A percentile compares a stretch with the other conserved stretches of the same genome.
Evolutionary conservation across 2,329 filamentous ascomycete species (phyloP).

Genomic region (Ophiostoma sp.): DNA sequence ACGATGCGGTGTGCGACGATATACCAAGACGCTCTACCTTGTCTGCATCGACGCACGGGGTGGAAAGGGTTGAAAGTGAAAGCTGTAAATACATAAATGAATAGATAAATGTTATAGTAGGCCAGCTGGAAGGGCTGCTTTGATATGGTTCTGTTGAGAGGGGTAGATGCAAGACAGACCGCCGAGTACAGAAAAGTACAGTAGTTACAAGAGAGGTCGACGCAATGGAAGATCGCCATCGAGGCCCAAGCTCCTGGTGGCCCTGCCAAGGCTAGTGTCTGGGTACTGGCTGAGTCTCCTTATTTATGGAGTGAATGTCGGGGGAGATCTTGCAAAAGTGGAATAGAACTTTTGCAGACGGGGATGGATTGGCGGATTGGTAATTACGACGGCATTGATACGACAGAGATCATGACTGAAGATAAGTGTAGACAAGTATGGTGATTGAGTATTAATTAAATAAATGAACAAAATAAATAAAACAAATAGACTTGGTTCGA

Average conservation of each 20-base stretch:
- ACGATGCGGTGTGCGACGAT: conserved; percentile 3
- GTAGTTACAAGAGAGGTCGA: background rate
- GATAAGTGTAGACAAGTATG: background rate
- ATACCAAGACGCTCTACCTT: background rate
- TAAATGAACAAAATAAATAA: background rate
- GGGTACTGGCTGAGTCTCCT: too few relatives aligned
- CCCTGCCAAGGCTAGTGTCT: background rate
- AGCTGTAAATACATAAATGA: background rate
- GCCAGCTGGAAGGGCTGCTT: background rate
- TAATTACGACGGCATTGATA: background rate
- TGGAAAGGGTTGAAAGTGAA: background rate
- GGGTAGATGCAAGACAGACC: background rate
- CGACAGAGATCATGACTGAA: background rate
- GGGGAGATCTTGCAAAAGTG: background rate
- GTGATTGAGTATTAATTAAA: background rate
- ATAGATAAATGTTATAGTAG: background rate
- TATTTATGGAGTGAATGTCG: background rate
- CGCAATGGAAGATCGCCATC: background rate
- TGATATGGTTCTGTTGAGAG: background rate
- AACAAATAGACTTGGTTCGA: background rate
- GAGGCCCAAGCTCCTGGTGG: conserved; percentile 9
- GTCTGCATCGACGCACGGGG: background rate
- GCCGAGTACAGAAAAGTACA: background rate
- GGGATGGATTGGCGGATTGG: background rate
- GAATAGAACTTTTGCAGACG: conserved; percentile 9